phyloP scores from a whole-genome alignment of 169 alveolate species.

The Plasmodium sp. region DNA sequence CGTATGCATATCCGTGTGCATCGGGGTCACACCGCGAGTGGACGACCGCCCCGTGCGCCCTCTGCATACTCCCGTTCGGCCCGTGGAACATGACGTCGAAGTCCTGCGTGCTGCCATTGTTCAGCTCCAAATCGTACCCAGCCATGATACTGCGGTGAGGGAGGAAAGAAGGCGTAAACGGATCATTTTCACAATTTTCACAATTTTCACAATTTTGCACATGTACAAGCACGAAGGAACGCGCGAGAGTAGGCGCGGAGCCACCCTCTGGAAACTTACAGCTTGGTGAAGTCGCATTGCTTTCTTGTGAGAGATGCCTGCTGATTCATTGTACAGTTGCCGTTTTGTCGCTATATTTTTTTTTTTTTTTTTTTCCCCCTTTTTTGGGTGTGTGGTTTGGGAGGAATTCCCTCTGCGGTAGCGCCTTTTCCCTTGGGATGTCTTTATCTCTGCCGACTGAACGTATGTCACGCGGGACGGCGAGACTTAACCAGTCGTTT shows the following conservation, averaged over 20 bases:
- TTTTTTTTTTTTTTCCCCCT: background rate
- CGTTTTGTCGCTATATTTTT: background rate
- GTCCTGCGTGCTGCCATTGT: slow-evolving; percentile 86
- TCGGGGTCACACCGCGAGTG: background rate
- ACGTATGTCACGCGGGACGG: background rate
- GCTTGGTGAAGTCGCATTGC: slow-evolving; percentile 86
- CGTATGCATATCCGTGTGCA: background rate
- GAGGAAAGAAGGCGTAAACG: background rate
- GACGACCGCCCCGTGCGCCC: background rate
- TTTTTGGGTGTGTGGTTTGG: background rate
- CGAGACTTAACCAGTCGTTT: background rate
- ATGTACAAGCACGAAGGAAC: background rate
- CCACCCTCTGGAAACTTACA: slow-evolving; percentile 75
- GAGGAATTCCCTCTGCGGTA: background rate
- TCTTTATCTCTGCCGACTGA: background rate
- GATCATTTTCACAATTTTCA: background rate
- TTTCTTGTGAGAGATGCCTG: slow-evolving; percentile 75
- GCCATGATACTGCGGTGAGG: slow-evolving; percentile 81
- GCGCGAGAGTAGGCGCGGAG: background rate
- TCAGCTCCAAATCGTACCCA: slow-evolving; percentile 85
- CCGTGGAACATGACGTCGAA: slow-evolving; percentile 87
- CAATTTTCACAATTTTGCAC: background rate
- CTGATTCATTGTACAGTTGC: slow-evolving; percentile 32
- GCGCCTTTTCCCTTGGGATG: slow-evolving; percentile 4
- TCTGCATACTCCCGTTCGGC: slow-evolving; percentile 82